Percentiles rank a stretch among this genome's conserved stretches.
Evolutionary conservation across 176 grass and related monocot species (phyloP).

Genomic region (Avena eriantha): DNA sequence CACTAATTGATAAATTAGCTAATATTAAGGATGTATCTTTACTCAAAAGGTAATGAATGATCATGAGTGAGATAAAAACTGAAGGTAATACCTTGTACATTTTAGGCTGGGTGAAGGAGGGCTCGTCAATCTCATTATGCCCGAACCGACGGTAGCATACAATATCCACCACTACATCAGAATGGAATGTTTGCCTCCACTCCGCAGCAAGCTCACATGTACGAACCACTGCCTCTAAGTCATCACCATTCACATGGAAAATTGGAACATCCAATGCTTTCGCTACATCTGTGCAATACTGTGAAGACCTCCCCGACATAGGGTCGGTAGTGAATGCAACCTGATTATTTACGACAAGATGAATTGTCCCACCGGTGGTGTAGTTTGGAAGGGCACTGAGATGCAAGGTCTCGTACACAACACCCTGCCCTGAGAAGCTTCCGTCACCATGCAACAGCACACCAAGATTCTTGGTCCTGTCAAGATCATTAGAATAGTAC

Average conservation of each 20-base stretch:
- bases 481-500: constrained; percentile 86
- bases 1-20: constrained; percentile 5
- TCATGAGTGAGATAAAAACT: constrained; percentile 7
- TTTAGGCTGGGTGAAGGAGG: constrained; percentile 95
- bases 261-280: constrained; percentile 84
- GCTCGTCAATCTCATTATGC: constrained; percentile 97
- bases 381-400: constrained; percentile 94
- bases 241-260: constrained; percentile 97
- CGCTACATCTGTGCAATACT: constrained; percentile 83
- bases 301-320: constrained; percentile 69
- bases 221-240: constrained; percentile 93
- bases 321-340: constrained; percentile 86
- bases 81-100: constrained; percentile 83
- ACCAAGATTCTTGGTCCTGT: constrained; percentile 91
- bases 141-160: constrained; percentile 96
- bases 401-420: constrained; percentile 96
- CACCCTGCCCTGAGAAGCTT: constrained; percentile 97
- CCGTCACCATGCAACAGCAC: constrained; percentile 94
- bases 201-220: constrained; percentile 91
- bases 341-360: constrained; percentile 80
- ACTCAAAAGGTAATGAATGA: constrained; percentile 29
- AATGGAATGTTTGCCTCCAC: constrained; percentile 94
- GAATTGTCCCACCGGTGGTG: constrained; percentile 94
- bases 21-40: neutral
- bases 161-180: constrained; percentile 92